Conservation (phyloP, 2,329 filamentous ascomycete genomes). For the Nemania bipapillata region DNA sequence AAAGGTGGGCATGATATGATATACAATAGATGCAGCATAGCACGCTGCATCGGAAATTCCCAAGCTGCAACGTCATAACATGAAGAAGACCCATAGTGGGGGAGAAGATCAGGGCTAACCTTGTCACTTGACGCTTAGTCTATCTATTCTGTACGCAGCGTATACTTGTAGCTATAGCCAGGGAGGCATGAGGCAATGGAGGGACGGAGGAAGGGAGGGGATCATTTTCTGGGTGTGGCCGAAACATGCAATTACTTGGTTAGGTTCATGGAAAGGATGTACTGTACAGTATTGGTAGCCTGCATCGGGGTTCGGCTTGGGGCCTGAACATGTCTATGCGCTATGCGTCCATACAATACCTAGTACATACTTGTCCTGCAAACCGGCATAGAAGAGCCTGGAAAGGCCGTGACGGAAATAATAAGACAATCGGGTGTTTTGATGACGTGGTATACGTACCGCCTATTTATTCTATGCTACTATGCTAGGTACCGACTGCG, state of each 20-base stretch:
- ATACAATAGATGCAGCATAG: no score
- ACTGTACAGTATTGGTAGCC: no score
- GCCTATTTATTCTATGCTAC: no score
- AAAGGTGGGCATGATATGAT: slow-evolving; percentile 15
- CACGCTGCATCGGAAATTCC: not conserved
- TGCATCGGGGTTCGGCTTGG: not conserved
- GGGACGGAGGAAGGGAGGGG: no score
- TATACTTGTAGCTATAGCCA: not conserved
- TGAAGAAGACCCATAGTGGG: slow-evolving; percentile 10
- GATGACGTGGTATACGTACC: slow-evolving; percentile 6
- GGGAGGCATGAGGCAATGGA: no score
- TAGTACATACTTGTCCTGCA: not conserved
- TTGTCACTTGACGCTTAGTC: not conserved
- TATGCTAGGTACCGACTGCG: no score
- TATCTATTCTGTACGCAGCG: no score
- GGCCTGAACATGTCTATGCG: not conserved
- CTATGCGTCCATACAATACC: not conserved
- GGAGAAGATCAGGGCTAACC: not conserved
- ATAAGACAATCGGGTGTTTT: not conserved
- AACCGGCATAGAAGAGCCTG: not conserved
- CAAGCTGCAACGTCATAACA: slow-evolving; percentile 27
- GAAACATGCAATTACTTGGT: slow-evolving; percentile 1
- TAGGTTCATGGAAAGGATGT: not conserved
- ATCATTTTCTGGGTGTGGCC: not conserved
- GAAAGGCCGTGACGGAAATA: slow-evolving; percentile 1